Percentiles rank a stretch among this genome's conserved stretches.
These are phyloP conservation scores for Yarrowia yakushimensis DNA, from an alignment of 805 yeast genomes.

Conservation along the genomic window DNA sequence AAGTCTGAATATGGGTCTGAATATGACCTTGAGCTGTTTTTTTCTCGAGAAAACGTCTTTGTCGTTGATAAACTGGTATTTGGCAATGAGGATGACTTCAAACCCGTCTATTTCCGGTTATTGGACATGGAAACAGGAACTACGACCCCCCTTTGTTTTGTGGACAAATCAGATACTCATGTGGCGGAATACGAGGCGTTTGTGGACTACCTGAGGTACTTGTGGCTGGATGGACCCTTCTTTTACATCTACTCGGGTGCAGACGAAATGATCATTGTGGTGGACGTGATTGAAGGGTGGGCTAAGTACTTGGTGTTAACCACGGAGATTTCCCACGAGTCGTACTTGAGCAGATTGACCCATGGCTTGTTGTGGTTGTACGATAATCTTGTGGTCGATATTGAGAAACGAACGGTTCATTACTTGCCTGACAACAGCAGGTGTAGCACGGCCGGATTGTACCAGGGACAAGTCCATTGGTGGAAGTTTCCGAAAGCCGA, in stretches of 20 bases:
- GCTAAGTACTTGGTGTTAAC: neutral
- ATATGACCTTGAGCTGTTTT: neutral
- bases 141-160: neutral
- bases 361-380: neutral
- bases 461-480: neutral
- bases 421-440: neutral
- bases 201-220: neutral
- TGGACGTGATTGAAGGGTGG: neutral
- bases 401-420: neutral
- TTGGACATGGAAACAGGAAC: neutral
- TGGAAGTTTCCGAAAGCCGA: conserved; percentile 2
- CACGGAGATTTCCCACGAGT: neutral
- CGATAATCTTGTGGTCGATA: neutral
- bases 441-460: neutral
- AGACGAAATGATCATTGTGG: neutral
- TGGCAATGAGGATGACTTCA: neutral
- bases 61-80: neutral
- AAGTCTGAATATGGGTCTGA: neutral
- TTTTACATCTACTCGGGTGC: neutral
- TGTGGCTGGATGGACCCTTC: conserved; percentile 7
- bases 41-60: neutral
- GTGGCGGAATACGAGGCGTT: neutral
- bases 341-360: neutral
- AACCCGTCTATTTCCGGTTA: neutral
- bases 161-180: neutral